phyloP scores from a whole-genome alignment of 345 rosid genomes.

The sweet orange (Citrus sinensis) region DNA sequence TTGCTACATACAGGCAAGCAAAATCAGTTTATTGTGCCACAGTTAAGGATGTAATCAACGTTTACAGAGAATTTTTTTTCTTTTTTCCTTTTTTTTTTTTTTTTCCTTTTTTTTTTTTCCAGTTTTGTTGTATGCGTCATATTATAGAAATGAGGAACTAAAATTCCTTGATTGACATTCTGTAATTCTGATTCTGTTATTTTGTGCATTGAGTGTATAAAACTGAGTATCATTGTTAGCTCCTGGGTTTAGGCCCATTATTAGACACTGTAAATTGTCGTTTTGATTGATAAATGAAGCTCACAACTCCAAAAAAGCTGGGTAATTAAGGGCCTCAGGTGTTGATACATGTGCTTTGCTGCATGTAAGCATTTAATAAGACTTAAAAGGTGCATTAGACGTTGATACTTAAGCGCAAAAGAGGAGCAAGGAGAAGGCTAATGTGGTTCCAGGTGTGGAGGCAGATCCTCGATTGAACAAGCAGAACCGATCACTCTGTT shows the following conservation, averaged over 20 bases:
- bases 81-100: too few relatives aligned
- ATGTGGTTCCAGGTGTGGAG: too few relatives aligned
- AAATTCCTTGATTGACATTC: background rate
- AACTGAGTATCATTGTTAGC: background rate
- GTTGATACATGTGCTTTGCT: background rate
- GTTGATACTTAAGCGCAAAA: background rate
- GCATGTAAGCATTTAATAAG: background rate
- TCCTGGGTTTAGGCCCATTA: background rate
- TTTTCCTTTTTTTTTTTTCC: background rate
- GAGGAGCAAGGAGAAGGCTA: background rate
- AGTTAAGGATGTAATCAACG: background rate
- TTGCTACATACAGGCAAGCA: background rate
- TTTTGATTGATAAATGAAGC: background rate
- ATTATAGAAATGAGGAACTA: background rate
- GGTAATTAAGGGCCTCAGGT: background rate
- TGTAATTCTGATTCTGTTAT: background rate
- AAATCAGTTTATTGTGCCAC: background rate
- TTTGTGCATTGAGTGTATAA: background rate
- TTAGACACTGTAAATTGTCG: background rate
- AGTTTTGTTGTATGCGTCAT: background rate
- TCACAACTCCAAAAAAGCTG: background rate
- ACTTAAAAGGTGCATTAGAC: background rate
- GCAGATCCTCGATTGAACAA: background rate
- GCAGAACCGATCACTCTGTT: background rate
- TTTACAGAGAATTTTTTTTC: background rate